These are phyloP conservation scores for Candida xyloterini DNA, from an alignment of 805 yeast genomes.

Conservation along the genomic window DNA sequence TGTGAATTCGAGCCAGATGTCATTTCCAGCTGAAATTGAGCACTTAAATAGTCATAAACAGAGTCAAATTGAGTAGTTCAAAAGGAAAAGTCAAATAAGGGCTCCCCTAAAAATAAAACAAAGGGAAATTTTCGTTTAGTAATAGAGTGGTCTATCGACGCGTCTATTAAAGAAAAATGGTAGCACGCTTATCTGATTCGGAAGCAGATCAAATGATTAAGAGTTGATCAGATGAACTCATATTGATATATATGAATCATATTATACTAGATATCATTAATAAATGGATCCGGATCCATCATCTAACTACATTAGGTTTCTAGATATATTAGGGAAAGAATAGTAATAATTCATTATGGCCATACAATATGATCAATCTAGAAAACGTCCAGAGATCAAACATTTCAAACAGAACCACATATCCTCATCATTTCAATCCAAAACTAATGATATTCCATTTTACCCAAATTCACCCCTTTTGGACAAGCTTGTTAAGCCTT, in stretches of 20 bases:
- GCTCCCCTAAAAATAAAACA: background rate
- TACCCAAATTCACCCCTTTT: no score
- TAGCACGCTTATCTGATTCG: background rate
- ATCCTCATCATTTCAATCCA: background rate
- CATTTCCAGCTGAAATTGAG: background rate
- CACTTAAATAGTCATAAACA: background rate
- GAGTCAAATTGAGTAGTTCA: background rate
- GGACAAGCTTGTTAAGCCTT: background rate
- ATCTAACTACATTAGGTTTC: background rate
- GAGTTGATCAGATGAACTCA: no score
- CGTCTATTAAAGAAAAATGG: background rate
- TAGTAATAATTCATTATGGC: background rate
- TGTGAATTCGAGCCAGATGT: background rate
- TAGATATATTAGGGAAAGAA: background rate
- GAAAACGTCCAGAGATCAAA: no score
- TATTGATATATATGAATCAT: no score
- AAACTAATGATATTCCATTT: no score
- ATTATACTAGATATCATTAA: no score
- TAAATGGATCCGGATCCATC: no score
- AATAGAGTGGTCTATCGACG: background rate
- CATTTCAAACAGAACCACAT: background rate
- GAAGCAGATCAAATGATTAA: no score
- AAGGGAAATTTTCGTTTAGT: background rate
- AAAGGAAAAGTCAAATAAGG: background rate
- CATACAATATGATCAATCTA: no score